phyloP scores from a whole-genome alignment of 2,329 filamentous ascomycete species.

The Botrytis tulipae region DNA sequence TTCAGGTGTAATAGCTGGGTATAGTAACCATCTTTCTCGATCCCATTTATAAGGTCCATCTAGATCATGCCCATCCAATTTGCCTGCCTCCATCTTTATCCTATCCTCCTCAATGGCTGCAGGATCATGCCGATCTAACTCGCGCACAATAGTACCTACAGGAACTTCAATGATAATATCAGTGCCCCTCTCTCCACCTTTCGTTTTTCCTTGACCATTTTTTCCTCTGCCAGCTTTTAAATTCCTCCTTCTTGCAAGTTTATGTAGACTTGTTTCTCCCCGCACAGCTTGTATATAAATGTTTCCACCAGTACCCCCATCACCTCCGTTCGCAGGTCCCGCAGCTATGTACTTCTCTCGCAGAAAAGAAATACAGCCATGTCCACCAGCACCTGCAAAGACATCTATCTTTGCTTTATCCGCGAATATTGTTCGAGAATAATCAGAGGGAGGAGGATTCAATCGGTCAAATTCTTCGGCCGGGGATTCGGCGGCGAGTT shows the following conservation, averaged over 20 bases:
- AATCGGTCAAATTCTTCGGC: constrained; percentile 53
- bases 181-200: constrained; percentile 75
- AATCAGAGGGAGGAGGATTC: constrained; percentile 81
- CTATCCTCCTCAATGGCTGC: constrained; percentile 63
- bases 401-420: constrained; percentile 80
- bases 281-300: constrained; percentile 92
- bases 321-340: constrained; percentile 90
- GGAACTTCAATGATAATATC: constrained; percentile 89
- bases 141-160: constrained; percentile 85
- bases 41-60: constrained; percentile 42
- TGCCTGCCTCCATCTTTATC: constrained; percentile 41
- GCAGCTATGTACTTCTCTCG: constrained; percentile 87
- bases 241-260: constrained; percentile 74
- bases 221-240: constrained; percentile 73
- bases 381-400: constrained; percentile 76
- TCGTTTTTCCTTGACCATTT: constrained; percentile 72
- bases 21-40: constrained; percentile 79
- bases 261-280: constrained; percentile 90
- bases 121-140: constrained; percentile 77
- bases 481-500: constrained; percentile 19
- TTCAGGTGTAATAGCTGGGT: constrained; percentile 76
- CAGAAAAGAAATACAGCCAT: constrained; percentile 91
- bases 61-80: constrained; percentile 37
- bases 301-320: constrained; percentile 87
- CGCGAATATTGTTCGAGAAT: constrained; percentile 76